Evolutionary conservation across 129 eudicot genomes (phyloP), one percentile per base, ranked within the genome.

Genomic region (Lactuca saligna): DNA sequence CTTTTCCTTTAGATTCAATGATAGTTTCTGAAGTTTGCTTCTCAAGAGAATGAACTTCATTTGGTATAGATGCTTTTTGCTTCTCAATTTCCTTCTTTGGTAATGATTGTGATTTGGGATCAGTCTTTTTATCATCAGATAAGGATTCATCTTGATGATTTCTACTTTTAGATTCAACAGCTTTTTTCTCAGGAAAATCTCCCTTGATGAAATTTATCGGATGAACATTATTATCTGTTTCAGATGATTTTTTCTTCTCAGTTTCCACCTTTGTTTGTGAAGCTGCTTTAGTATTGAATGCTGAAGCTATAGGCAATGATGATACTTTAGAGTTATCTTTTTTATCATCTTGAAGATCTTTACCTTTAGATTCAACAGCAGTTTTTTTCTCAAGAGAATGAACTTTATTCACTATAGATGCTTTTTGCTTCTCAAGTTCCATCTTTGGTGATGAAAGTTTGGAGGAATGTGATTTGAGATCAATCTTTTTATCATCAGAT

Each of bases 401-500:
- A 25, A 25, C 29, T 25, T 25, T 1, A 25, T 25, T 25, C 2
- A 0, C 3, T 3, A 49, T 39, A 17, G 54, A 32, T 6, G 31
- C 7, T n/a, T 56, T 69, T 39, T 56, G 64, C 39, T 55, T 69
- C 55, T 68, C 10, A 20, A 25, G 3, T 69, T 69, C 74, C 65
- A 17, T 55, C 53, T 68, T 17, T 29, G 46, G 48, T 7, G 62
- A 25, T 35, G 61, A 57, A 41, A 57, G 68, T 59, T 80, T 73
- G 29, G 82, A 61, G 70, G 79, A 61, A 53, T 79, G 78, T 60
- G 85, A 71, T 65, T 82, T 81, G 32, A 74, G 31, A 76, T 80
- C 51, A 56, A 46, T 57, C 37, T 81, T 65, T 63, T 37, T 70
- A 63, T 84, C 95, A 32, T 54, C 69, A 29, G 73, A 54, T 68